Evolutionary conservation across 2,329 filamentous ascomycete species (phyloP).

Genomic region (Xylariomycetidae sp.): DNA sequence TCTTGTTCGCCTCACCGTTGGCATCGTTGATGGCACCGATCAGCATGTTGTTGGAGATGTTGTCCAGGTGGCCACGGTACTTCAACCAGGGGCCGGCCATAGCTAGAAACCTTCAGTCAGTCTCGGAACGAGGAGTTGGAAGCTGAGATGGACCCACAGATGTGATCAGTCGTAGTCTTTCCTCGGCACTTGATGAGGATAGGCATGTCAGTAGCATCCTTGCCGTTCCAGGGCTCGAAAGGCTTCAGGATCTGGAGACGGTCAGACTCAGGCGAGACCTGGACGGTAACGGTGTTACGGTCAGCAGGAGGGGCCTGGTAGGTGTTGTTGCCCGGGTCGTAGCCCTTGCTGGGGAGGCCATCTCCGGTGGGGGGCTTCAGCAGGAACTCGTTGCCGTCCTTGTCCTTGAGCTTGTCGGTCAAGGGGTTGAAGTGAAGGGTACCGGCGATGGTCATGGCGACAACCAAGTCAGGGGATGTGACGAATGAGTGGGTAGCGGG

Average conservation of each 20-base stretch:
- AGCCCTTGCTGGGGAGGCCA: constrained; percentile 74
- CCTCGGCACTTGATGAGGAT: constrained; percentile 95
- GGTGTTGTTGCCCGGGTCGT: constrained; percentile 86
- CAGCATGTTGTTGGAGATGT: constrained; percentile 99
- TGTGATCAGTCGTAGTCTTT: constrained; percentile 96
- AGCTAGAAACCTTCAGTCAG: too few relatives aligned
- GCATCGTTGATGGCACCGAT: constrained; percentile 95
- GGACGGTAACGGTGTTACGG: constrained; percentile 65
- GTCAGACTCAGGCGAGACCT: constrained; percentile 83
- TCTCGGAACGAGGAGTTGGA: too few relatives aligned
- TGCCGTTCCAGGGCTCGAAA: constrained; percentile 85
- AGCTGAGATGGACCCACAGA: too few relatives aligned
- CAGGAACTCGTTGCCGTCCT: constrained; percentile 93
- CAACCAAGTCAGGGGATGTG: constrained; percentile 82
- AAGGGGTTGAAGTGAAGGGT: constrained; percentile 91
- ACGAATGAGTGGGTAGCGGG: constrained; percentile 92
- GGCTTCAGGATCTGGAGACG: constrained; percentile 88
- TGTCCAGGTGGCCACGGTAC: constrained; percentile 97
- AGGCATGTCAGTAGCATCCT: constrained; percentile 76
- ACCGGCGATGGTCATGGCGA: constrained; percentile 79
- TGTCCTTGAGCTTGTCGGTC: constrained; percentile 85
- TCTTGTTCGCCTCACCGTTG: constrained; percentile 96
- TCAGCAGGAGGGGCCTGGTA: constrained; percentile 92
- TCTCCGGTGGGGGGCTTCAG: constrained; percentile 74
- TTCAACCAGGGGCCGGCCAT: constrained; percentile 97